Base-by-base conservation (phyloP, 441 rosid species). In the Lepidium campestre region DNA sequence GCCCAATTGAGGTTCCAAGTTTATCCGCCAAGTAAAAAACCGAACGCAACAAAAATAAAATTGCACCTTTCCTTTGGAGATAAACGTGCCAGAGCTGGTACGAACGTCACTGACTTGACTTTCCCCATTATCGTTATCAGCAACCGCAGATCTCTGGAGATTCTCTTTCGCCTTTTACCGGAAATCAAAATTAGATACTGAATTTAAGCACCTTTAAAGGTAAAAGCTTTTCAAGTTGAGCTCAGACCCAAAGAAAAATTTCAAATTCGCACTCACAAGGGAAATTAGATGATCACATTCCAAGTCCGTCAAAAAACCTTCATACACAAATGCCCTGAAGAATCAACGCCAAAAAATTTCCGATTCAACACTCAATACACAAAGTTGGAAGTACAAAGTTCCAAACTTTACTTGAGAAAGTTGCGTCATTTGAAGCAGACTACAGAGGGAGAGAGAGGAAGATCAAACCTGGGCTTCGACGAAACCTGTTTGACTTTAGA, bases 61-160 rank as follows among this genome's bases (percentile, higher is more conserved):
- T 44, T 25, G 39, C 63, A 93, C 98, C 94, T 90, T 88, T 65
- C 64, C 93, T 81, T 93, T 90, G 34, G 87, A 23, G 75, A 93
- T 93, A 73, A 93, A 93, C 83, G 86, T 93, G 50, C 97, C 97
- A 7, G 98, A 93, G 79, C 98, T 93, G 9, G 98, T 93, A 11
- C 97, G 72, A 62, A 90, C 98, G 45, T 93, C 87, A 55, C 95
- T 90, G 22, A 87, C 84, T 78, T 82, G 83, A 74, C 95, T 85
- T 81, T 86, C 74, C 39, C 98, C 98, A 62, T 87, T 90, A 47
- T 73, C 10, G 77, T 90, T 87, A 83, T 88, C 96, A n/a, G 98
- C 98, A 36, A 93, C 98, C 2, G 98, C 90, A 22, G 98, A 93
- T 83, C 96, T 88, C 84, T 87, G 89, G 35, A 92, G 83, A 88